These are phyloP conservation scores for Paracamarosporium sp. DNA, from an alignment of 2,329 filamentous ascomycete species.

Conservation along the genomic window DNA sequence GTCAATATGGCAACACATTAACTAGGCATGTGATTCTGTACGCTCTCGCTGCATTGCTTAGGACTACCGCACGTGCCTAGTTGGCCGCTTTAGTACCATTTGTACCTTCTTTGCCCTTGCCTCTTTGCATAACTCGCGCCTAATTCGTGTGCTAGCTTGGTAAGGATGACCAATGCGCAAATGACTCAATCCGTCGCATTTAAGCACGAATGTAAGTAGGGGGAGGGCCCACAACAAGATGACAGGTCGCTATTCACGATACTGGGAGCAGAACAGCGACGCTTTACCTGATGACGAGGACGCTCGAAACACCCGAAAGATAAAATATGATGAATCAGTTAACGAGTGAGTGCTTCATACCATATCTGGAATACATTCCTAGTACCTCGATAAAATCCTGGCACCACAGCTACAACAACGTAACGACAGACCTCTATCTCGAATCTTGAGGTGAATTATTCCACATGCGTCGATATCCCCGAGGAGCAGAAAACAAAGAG, in stretches of 20 bases:
- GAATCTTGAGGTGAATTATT: constrained; percentile 93
- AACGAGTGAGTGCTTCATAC: constrained; percentile 4
- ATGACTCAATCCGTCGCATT: neutral
- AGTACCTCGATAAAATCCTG: no score
- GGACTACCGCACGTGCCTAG: neutral
- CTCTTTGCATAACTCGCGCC: no score
- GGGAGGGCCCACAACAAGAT: neutral
- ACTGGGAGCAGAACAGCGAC: constrained; percentile 3
- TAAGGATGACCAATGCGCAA: neutral
- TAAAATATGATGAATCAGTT: neutral
- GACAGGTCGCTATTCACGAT: neutral
- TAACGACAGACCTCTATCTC: constrained; percentile 91
- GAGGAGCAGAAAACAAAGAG: constrained; percentile 68
- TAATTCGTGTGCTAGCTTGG: no score
- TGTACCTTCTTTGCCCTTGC: neutral
- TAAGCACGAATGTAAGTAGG: neutral
- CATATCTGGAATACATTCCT: no score
- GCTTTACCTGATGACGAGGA: constrained; percentile 1
- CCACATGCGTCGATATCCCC: constrained; percentile 85
- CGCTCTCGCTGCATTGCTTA: neutral
- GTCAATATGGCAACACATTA: neutral
- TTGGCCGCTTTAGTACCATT: neutral
- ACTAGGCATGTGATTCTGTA: no score
- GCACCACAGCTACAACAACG: constrained; percentile 97
- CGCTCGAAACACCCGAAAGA: neutral